Conservation (phyloP, 305 asterid genomes). For the Fraxinus sp. region DNA sequence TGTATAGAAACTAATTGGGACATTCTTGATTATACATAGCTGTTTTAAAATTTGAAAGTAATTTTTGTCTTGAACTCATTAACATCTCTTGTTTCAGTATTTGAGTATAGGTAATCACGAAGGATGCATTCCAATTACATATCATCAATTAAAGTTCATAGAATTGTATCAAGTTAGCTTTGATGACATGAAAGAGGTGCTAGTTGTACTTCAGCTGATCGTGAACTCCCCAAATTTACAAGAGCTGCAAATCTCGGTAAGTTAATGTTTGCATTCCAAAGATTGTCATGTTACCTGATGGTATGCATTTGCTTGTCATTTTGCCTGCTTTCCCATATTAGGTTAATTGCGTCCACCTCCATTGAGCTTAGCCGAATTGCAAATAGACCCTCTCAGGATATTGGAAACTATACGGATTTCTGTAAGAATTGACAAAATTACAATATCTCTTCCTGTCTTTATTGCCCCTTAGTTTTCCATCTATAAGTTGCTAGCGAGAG, state of each 20-base stretch:
- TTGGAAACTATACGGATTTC: background rate
- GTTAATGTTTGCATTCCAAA: conserved; percentile 23
- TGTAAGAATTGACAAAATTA: background rate
- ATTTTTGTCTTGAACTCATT: conserved; percentile 8
- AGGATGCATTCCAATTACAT: conserved; percentile 39
- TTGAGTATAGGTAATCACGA: conserved; percentile 61
- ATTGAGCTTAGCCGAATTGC: background rate
- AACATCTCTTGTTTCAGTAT: conserved; percentile 41
- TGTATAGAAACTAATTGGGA: background rate
- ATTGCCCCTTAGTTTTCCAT: background rate
- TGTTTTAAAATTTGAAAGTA: background rate
- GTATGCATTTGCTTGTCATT: background rate
- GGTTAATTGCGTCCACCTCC: background rate
- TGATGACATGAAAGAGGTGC: conserved; percentile 71
- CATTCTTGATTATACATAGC: background rate
- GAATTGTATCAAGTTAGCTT: conserved; percentile 86
- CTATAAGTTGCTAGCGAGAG: background rate
- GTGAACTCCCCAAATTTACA: conserved; percentile 65
- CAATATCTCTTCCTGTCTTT: background rate
- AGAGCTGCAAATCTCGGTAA: conserved; percentile 73
- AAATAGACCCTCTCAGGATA: background rate
- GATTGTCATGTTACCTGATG: background rate
- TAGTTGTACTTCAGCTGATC: conserved; percentile 69
- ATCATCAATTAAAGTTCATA: conserved; percentile 54
- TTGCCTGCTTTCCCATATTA: background rate